Conservation (phyloP, 2,329 filamentous ascomycete species). For the Aureobasidium sp. region DNA sequence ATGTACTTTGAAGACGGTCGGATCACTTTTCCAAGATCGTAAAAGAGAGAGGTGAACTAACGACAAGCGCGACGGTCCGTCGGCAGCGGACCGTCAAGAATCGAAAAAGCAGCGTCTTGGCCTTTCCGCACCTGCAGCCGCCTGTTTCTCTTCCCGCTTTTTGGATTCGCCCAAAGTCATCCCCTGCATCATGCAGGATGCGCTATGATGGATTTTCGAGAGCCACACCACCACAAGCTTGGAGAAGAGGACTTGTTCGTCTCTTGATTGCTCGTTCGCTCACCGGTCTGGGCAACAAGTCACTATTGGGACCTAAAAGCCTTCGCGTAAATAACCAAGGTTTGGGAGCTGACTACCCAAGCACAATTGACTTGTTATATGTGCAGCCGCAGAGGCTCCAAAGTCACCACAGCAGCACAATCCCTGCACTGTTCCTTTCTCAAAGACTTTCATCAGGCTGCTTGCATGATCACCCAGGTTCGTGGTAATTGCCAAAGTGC, state of each 20-base stretch:
- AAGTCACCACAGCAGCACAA: background rate
- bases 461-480: background rate
- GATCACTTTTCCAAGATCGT: background rate
- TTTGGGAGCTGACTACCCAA: background rate
- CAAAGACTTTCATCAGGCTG: background rate
- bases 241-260: background rate
- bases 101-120: background rate
- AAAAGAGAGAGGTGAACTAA: background rate
- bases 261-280: background rate
- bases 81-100: background rate
- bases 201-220: background rate
- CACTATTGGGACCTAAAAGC: background rate
- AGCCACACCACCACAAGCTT: background rate
- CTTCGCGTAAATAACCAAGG: constrained; percentile 8
- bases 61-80: background rate
- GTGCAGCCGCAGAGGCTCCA: background rate
- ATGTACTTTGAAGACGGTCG: background rate
- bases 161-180: constrained; percentile 1
- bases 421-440: background rate
- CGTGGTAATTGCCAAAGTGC: background rate
- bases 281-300: background rate
- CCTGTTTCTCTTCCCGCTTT: background rate
- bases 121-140: background rate
- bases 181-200: constrained; percentile 13
- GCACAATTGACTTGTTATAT: background rate